phyloP scores from a whole-genome alignment of 164 flowering plant species.

The Aristolochia contorta region DNA sequence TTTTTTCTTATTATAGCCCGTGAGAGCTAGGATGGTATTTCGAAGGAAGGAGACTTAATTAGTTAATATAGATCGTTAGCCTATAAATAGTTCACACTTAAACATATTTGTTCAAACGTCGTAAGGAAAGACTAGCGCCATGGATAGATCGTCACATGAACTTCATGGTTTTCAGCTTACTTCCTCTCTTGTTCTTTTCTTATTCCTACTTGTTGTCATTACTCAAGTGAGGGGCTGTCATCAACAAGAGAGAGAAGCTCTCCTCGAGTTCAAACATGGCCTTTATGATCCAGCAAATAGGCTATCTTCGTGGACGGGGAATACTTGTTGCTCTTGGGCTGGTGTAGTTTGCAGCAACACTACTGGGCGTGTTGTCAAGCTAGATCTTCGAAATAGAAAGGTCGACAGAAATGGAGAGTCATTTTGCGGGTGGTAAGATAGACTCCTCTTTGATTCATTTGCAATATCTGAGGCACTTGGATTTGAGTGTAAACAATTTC shows the following conservation, averaged over 20 bases:
- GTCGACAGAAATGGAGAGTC: too few relatives aligned
- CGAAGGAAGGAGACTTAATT: too few relatives aligned
- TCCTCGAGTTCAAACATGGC: not conserved
- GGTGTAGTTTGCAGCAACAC: not conserved
- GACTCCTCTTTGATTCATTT: not conserved
- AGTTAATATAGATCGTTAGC: too few relatives aligned
- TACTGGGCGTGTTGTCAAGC: conserved; percentile 3
- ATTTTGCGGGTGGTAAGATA: not conserved
- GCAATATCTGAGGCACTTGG: not conserved
- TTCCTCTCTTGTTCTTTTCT: too few relatives aligned
- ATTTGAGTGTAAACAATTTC: not conserved
- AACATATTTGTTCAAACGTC: too few relatives aligned
- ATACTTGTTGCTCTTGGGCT: not conserved
- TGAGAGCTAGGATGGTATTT: too few relatives aligned
- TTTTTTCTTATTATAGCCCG: too few relatives aligned
- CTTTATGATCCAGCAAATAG: not conserved
- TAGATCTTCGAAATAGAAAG: not conserved
- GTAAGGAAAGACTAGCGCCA: too few relatives aligned
- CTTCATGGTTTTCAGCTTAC: too few relatives aligned
- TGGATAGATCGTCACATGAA: too few relatives aligned
- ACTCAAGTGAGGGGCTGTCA: not conserved
- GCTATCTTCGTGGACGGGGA: not conserved
- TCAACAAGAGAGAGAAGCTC: not conserved
- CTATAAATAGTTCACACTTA: too few relatives aligned
- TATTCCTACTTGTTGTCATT: too few relatives aligned